Evolutionary conservation across 768 basidiomycete genomes (phyloP), one percentile per base, ranked within the genome.

Genomic region (Cyclocybe cylindracea): DNA sequence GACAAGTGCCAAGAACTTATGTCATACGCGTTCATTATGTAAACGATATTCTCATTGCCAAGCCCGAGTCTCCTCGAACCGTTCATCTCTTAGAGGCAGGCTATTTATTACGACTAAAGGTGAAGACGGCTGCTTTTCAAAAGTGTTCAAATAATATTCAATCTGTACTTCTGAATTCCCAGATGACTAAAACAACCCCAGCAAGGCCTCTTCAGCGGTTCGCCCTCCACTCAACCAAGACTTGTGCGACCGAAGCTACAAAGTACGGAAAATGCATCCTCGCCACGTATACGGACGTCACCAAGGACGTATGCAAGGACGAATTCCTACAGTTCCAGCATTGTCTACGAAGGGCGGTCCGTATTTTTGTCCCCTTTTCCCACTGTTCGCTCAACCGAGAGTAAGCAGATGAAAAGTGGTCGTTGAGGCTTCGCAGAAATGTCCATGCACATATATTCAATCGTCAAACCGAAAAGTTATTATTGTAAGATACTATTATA

Each of bases 201-300:
- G 32, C 74, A 71, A 8, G 24, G 5, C 86, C 87, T 19, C 63
- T 92, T 38, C 76, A 80, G 54, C 78, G 82, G 19, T 71, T 92
- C 18, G 90, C 89, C n/a, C 56, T 82, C 14, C 83, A 87, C 57
- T 79, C 89, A 2, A 90, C 88, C 2, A 77, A 78, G 2, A 89
- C 88, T 11, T 91, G 90, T 60, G 73, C 87, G 7, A 55, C 75
- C 6, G 81, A 94, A 63, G 94, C 94, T 24, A 68, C 82, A 3
- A 75, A 70, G 5, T 99, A 99, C 66, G 96, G 93, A 18, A 87
- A 87, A 74, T 99, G 96, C 70, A 85, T 98, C 41, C 74, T 88
- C 29, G 80, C 83, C 1, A 82, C 82, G 4, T 96, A 97, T 68
- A 83, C 83, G 29, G 96, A 98, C 55, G 87, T 93, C 5, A 82